Percentiles rank a stretch among this genome's conserved stretches.
Evolutionary conservation across 228 moss, liverwort and hornwort species (phyloP).

Genomic region (Sphagnum fallax): DNA sequence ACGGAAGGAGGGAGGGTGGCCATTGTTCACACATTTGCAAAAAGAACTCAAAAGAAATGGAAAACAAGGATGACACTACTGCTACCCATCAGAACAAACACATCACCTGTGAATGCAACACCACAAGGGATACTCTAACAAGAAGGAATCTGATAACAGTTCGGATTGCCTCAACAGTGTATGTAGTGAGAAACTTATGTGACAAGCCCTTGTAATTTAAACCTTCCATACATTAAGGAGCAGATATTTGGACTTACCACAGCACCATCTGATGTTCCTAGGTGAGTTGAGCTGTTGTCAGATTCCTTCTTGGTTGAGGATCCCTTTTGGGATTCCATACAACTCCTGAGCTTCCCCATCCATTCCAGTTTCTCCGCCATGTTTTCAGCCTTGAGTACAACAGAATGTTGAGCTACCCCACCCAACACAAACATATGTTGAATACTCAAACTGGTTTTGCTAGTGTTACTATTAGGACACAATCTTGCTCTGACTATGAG

Average conservation of each 20-base stretch:
- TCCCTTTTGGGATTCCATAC: conserved; percentile 30
- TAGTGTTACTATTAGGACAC: too few relatives aligned
- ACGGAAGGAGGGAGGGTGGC: too few relatives aligned
- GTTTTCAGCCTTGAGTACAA: conserved; percentile 90
- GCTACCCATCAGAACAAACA: background rate
- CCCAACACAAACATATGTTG: conserved; percentile 1
- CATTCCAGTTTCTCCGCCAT: conserved; percentile 97
- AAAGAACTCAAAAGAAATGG: too few relatives aligned
- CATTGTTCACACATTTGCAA: too few relatives aligned
- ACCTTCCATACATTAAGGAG: too few relatives aligned
- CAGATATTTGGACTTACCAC: conserved; percentile 16
- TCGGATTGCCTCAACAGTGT: too few relatives aligned
- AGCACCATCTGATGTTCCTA: conserved; percentile 33
- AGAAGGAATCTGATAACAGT: too few relatives aligned
- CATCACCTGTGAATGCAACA: too few relatives aligned
- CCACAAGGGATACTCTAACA: too few relatives aligned
- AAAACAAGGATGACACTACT: background rate
- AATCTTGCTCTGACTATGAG: too few relatives aligned
- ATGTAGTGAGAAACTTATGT: too few relatives aligned
- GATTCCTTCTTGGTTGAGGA: conserved; percentile 32
- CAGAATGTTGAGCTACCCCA: conserved; percentile 76
- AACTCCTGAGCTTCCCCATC: conserved; percentile 79
- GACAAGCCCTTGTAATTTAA: too few relatives aligned
- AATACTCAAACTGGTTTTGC: background rate
- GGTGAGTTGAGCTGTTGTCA: conserved; percentile 18